Evolutionary conservation across 345 rosid species (phyloP).

Genomic region (Acer negundo): DNA sequence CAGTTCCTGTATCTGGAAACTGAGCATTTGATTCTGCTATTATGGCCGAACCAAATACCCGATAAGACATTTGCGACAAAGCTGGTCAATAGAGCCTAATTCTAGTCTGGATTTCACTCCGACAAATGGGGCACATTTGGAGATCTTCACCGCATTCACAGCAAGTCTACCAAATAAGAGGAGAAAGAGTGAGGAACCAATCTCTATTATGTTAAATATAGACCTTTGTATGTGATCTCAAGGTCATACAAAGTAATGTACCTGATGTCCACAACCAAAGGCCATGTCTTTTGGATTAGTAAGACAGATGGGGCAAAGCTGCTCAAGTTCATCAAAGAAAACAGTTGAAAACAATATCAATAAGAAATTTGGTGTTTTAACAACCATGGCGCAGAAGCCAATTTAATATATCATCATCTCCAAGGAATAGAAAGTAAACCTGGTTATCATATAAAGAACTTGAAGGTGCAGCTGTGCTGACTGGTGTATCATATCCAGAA

Average conservation of each 20-base stretch:
- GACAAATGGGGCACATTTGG: constrained; percentile 73
- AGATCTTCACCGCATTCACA: constrained; percentile 72
- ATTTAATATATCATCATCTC: constrained; percentile 3
- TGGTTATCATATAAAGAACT: constrained; percentile 44
- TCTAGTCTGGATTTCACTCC: constrained; percentile 51
- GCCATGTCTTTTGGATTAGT: constrained; percentile 67
- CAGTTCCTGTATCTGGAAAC: constrained; percentile 2
- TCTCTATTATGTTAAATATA: background rate
- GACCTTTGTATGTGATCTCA: background rate
- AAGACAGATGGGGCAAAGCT: constrained; percentile 80
- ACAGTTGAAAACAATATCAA: background rate
- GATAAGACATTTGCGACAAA: background rate
- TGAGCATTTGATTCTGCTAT: background rate
- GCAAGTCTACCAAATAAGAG: constrained; percentile 52
- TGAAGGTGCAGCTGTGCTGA: constrained; percentile 38
- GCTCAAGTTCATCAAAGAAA: constrained; percentile 17
- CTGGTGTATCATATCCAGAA: constrained; percentile 37
- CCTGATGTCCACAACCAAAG: constrained; percentile 91
- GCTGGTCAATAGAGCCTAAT: constrained; percentile 61
- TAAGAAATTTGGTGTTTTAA: background rate
- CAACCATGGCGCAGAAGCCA: background rate
- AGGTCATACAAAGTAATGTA: constrained; percentile 18
- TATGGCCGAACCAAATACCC: background rate
- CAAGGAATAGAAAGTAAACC: constrained; percentile 35
- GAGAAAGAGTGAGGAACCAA: background rate